Base-by-base conservation (phyloP, 2,329 filamentous ascomycete genomes). In the Trichophyton equinum region DNA sequence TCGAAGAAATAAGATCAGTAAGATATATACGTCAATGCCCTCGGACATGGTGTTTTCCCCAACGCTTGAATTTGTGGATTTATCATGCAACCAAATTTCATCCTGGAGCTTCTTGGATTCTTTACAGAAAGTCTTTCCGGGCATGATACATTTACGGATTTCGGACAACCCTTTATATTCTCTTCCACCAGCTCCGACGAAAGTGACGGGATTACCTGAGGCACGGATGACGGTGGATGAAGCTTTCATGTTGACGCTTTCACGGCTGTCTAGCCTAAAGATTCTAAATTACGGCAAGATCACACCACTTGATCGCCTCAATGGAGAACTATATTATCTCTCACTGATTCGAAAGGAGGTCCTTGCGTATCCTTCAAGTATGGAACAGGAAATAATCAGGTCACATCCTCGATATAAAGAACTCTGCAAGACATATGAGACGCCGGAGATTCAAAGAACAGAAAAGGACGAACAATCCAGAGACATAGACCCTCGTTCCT, bases 301-400 rank as follows among this genome's bases (percentile, higher is more conserved):
- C 66, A 85, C 85, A 0, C 67, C 78, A 0, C 83, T 86, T 47
- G 91, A 97, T 71, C 84, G 92, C 18, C 80, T 84, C 60, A 94
- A 97, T 68, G 91, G 91, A 3, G 94, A 97, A 67, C 86, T 92
- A 68, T 99, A 95, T 72, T 99, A 99, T 72, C 82, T 97, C 9
- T 89, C 86, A 0, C 82, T 88, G 60, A 94, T 96, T 62, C 88
- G 82, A 9, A 85, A 85, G 64, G 88, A 94, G 70, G 77, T 96
- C n/a, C 74, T 73, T 25, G 72, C 70, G 5, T 70, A 64, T 2
- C 68, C 72, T 0, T 63, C 67, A 56, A 36, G 40, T 11, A 36
- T 49, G 30, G 64, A 64, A 6, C 81, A 85, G 65, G 74, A 77
- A 30, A 80, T 95, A 0, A 71, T 88, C 2, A 73, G 71, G 0